These are phyloP conservation scores for Fagus sylvatica DNA, from an alignment of 306 rosid species.

Conservation along the genomic window DNA sequence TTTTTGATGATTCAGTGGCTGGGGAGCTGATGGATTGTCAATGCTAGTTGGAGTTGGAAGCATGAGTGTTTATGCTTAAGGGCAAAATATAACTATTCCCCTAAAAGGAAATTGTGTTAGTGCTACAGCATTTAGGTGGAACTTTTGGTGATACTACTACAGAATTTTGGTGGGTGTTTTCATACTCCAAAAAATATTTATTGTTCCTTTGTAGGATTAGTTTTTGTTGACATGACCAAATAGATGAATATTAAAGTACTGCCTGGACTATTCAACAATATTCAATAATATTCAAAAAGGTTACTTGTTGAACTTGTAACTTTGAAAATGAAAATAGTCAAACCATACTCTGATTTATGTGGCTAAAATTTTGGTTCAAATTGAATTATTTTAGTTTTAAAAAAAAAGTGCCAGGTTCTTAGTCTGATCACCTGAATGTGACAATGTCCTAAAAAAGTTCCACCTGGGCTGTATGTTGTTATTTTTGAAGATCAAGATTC, in stretches of 20 bases:
- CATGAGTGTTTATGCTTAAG: not conserved
- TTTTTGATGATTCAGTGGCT: not conserved
- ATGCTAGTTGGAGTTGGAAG: not conserved
- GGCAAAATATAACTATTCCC: not conserved
- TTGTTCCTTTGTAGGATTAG: too few species aligned
- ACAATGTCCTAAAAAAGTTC: not conserved
- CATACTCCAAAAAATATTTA: too few species aligned
- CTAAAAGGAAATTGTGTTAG: not conserved
- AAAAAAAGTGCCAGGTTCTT: too few species aligned
- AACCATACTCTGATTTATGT: not conserved
- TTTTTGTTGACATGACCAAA: too few species aligned
- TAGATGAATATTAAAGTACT: not conserved
- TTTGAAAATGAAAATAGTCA: not conserved
- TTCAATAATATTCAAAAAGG: not conserved
- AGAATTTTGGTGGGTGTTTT: not conserved
- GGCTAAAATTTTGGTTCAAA: too few species aligned
- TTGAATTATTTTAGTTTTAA: too few species aligned
- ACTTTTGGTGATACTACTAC: not conserved
- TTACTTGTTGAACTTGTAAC: not conserved
- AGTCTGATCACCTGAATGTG: too few species aligned
- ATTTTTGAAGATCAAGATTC: not conserved
- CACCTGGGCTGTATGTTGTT: not conserved
- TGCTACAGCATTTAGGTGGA: not conserved
- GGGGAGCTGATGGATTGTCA: not conserved
- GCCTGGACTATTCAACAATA: too few species aligned